Evolutionary conservation across 257 asterid species (phyloP).

Genomic region (Osmanthus fragrans): DNA sequence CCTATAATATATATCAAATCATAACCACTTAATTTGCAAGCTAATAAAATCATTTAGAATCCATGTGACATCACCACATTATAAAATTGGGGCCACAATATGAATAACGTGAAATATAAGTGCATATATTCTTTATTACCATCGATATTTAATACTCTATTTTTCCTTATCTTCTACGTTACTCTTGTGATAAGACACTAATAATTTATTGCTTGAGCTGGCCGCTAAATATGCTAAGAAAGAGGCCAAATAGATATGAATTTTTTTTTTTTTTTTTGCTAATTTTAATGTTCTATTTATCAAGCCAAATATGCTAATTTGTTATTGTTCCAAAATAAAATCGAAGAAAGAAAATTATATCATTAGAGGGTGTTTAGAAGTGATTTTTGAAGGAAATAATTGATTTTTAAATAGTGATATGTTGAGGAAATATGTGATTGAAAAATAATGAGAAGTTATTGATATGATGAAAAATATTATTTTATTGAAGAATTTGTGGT

Average conservation of each 20-base stretch:
- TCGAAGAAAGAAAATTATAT: background rate
- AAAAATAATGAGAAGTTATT: too few species aligned
- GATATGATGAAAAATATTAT: too few species aligned
- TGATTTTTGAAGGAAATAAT: too few species aligned
- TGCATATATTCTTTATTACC: background rate
- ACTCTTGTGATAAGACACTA: background rate
- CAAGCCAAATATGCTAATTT: too few species aligned
- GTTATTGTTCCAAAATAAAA: too few species aligned
- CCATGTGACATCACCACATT: background rate
- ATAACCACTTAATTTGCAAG: background rate
- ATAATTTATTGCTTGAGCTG: background rate
- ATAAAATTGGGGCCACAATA: background rate
- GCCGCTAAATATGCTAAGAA: background rate
- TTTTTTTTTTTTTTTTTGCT: too few species aligned
- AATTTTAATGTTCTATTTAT: too few species aligned
- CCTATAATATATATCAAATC: background rate
- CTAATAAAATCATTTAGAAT: background rate
- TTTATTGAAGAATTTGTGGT: too few species aligned
- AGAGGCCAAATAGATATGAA: background rate
- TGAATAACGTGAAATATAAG: background rate
- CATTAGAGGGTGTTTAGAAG: too few species aligned
- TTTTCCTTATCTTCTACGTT: background rate
- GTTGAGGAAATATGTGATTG: too few species aligned
- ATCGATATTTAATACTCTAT: background rate
- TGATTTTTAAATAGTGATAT: too few species aligned